Conservation (phyloP, 148 eudicot genomes). For the Silene conica region DNA sequence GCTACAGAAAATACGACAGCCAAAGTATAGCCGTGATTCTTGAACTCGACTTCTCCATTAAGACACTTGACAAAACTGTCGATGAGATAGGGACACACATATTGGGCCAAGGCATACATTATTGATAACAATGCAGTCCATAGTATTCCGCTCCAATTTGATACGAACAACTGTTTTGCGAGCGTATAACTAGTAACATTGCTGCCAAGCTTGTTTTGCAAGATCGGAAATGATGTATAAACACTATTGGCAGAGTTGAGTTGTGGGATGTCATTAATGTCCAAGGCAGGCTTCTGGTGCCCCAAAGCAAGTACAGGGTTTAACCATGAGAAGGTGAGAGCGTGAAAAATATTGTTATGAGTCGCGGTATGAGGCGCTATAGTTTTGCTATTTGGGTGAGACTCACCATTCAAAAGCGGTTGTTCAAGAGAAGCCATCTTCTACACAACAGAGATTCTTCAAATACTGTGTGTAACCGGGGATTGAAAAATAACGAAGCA, state of each 20-base stretch:
- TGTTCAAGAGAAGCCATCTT: neutral
- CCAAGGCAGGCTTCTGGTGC: neutral
- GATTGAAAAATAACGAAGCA: no score
- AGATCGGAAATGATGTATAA: neutral
- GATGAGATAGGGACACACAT: conserved; percentile 17
- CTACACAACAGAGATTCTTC: no score
- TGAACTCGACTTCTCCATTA: neutral
- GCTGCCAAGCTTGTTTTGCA: neutral
- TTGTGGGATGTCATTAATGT: conserved; percentile 18
- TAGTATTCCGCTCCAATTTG: conserved; percentile 12
- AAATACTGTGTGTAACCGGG: no score
- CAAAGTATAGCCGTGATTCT: conserved; percentile 9
- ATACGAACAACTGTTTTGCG: conserved; percentile 5
- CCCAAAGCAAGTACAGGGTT: conserved; percentile 8
- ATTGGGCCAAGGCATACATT: conserved; percentile 2
- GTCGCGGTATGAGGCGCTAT: conserved; percentile 8
- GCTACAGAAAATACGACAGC: neutral
- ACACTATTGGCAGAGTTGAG: conserved; percentile 6
- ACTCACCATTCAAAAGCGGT: neutral
- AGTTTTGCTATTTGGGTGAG: neutral
- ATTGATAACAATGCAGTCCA: conserved; percentile 14
- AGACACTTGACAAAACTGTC: conserved; percentile 20
- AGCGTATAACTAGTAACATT: neutral
- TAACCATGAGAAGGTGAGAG: conserved; percentile 17
- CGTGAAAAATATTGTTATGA: conserved; percentile 1